Evolutionary conservation across 108 stramenopile species (phyloP).

Genomic region (Fragilaria radians): DNA sequence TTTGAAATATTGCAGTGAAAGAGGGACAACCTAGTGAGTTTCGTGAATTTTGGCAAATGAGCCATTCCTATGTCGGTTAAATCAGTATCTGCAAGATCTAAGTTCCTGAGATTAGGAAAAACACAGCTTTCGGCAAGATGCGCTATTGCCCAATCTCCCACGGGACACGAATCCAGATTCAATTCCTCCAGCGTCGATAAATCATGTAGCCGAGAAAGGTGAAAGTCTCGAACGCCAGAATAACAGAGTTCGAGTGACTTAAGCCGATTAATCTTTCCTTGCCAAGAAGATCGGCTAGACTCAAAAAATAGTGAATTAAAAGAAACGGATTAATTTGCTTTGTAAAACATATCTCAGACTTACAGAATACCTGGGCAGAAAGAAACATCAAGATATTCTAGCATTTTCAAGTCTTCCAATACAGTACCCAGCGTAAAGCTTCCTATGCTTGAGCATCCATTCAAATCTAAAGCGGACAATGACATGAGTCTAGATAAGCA

Average conservation of each 20-base stretch:
- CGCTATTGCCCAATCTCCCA: conserved; percentile 62
- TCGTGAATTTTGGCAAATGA: conserved; percentile 67
- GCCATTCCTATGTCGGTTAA: conserved; percentile 67
- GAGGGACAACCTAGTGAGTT: conserved; percentile 58
- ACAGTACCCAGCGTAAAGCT: conserved; percentile 49
- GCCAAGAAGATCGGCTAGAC: conserved; percentile 69
- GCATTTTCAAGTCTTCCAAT: conserved; percentile 31
- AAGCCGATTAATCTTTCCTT: conserved; percentile 66
- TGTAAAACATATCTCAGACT: conserved; percentile 12
- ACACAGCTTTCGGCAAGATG: conserved; percentile 76
- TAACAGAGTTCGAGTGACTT: conserved; percentile 67
- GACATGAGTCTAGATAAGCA: conserved; percentile 32
- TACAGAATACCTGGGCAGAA: conserved; percentile 79
- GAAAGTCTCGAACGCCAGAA: conserved; percentile 63
- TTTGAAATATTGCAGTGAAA: conserved; percentile 82
- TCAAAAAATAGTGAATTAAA: conserved; percentile 2
- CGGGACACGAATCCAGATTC: conserved; percentile 70
- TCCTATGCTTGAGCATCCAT: conserved; percentile 62
- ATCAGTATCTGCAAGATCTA: conserved; percentile 79
- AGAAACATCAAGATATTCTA: conserved; percentile 49
- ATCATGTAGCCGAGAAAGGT: conserved; percentile 42
- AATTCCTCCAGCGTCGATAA: conserved; percentile 68
- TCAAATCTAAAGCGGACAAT: conserved; percentile 65
- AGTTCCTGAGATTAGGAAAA: conserved; percentile 56
- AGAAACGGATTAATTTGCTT: neutral